Evolutionary conservation across 2,329 filamentous ascomycete genomes (phyloP).

Genomic region (Graphilbum fragrans): DNA sequence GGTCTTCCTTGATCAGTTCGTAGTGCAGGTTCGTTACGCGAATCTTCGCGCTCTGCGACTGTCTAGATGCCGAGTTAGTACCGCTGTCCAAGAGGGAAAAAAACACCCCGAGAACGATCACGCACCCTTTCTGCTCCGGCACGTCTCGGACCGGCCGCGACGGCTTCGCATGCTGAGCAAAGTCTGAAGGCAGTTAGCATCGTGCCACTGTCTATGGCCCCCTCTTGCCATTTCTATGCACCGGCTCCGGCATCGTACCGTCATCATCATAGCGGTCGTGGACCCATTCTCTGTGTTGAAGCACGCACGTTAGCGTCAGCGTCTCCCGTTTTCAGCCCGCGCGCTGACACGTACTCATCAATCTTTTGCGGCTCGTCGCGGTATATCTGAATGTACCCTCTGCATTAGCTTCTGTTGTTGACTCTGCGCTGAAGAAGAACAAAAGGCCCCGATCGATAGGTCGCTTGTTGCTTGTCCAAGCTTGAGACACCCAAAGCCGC

Average conservation of each 20-base stretch:
- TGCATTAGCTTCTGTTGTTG: no score
- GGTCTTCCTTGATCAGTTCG: conserved; percentile 73
- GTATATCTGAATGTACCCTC: no score
- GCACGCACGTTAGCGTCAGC: neutral
- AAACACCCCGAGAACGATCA: no score
- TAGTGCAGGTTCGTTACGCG: conserved; percentile 88
- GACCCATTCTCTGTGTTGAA: conserved; percentile 65
- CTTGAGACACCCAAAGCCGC: no score
- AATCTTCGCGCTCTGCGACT: conserved; percentile 48
- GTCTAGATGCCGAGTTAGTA: neutral
- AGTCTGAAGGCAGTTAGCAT: neutral
- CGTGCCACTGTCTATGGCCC: neutral
- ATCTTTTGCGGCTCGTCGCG: conserved; percentile 54
- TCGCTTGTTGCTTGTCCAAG: no score
- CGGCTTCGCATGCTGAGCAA: conserved; percentile 1
- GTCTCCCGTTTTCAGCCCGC: neutral
- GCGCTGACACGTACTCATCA: conserved; percentile 45
- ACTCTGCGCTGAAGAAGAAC: no score
- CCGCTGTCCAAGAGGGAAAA: neutral
- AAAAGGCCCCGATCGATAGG: no score
- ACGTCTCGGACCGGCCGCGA: conserved; percentile 1
- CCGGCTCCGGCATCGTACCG: neutral
- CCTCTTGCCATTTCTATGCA: neutral
- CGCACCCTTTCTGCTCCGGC: conserved; percentile 2
- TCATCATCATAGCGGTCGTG: conserved; percentile 77